Evolutionary conservation across 2,329 filamentous ascomycete genomes (phyloP), one percentile per base, ranked within the genome.

Genomic region (Calonectria ilicicola): DNA sequence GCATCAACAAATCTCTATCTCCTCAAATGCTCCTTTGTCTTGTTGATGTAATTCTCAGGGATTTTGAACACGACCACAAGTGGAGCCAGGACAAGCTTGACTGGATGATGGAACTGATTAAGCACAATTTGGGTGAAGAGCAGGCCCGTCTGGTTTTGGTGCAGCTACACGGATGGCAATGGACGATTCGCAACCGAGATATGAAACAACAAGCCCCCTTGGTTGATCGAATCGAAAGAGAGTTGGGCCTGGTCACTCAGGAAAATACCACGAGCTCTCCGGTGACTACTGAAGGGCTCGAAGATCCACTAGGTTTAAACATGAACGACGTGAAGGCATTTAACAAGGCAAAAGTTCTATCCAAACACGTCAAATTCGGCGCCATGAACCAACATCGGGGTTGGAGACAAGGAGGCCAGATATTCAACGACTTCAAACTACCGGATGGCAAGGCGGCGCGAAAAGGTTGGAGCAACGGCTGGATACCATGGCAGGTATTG

Each of bases 11-110:
- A 10, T 70, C 63, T 14, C 66, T 81, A n/a, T 78, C 83, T 9
- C 72, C 77, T 7, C 65, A 75, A 21, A 75, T 79, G 12, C 70
- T 86, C 21, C 74, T 73, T 51, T 76, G 75, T 40, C 42, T 84
- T n/a, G 69, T 80, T 8, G 66, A 74, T 6, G 69, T 82, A 2
- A 70, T 84, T 23, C 77, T 81, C 4, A 75, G 80, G 12, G 84
- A 86, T 69, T 76, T 86, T 5, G 80, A 82, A 38, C 70, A 72
- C 42, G 83, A 84, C 7, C 73, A 76, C n/a, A 69, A 68, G 26
- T 85, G 84, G 3, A 51, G 60, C 9, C 21, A 56, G 15, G 49
- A 70, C 65, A 53, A 60, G 67, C 65, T 84, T 12, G 46, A 82
- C 40, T 60, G 67, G 14, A 71, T 85, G 44, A 69, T 82, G 12